Conservation (phyloP, 805 yeast species). For the Wickerhamiella domercqiae region DNA sequence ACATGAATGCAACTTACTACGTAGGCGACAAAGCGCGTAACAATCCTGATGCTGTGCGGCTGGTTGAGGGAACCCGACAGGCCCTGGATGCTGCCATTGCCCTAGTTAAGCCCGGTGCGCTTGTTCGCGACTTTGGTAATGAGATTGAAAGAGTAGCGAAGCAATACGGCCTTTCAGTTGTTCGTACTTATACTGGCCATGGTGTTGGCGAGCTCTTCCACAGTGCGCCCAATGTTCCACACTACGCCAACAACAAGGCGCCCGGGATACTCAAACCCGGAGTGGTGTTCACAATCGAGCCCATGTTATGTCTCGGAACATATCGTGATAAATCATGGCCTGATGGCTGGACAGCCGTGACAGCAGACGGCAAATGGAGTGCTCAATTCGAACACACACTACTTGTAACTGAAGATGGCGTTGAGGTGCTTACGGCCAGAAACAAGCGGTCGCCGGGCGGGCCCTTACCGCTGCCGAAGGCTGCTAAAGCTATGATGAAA, state of each 20-base stretch:
- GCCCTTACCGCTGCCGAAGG: constrained; percentile 25
- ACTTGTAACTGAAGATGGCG: constrained; percentile 84
- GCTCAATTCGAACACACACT: constrained; percentile 92
- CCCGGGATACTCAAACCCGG: constrained; percentile 92
- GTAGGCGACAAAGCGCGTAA: constrained; percentile 77
- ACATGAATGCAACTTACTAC: constrained; percentile 90
- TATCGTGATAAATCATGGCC: constrained; percentile 84
- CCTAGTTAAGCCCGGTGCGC: constrained; percentile 77
- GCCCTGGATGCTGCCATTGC: constrained; percentile 71
- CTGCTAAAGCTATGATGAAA: constrained; percentile 2
- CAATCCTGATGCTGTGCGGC: constrained; percentile 69
- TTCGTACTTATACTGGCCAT: constrained; percentile 84
- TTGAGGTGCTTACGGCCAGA: constrained; percentile 78
- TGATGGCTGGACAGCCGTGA: constrained; percentile 90
- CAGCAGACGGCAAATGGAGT: constrained; percentile 75
- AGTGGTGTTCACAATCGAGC: constrained; percentile 92
- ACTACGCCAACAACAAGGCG: constrained; percentile 85
- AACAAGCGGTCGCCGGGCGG: constrained; percentile 81
- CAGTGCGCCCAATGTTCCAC: constrained; percentile 84
- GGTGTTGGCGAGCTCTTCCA: constrained; percentile 83
- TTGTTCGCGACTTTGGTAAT: constrained; percentile 77
- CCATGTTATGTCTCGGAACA: constrained; percentile 82
- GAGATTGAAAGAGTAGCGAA: constrained; percentile 76
- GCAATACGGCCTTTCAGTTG: constrained; percentile 67
- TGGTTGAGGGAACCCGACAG: constrained; percentile 87